Evolutionary conservation across 2,329 filamentous ascomycete species (phyloP).

Genomic region (Juglanconis juglandina): DNA sequence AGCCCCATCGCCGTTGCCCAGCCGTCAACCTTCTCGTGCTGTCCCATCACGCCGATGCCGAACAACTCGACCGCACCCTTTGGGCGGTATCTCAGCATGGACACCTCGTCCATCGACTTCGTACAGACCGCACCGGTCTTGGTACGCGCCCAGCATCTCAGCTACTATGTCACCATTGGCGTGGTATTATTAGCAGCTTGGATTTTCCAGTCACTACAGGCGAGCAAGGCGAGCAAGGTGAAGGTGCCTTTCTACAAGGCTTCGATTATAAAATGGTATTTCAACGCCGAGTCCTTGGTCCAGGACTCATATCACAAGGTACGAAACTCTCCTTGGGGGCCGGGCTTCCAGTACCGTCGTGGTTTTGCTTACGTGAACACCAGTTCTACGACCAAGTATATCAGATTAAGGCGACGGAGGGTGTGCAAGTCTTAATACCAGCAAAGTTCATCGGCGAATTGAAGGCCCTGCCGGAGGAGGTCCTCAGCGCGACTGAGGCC

Average conservation of each 20-base stretch:
- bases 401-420: conserved; percentile 50
- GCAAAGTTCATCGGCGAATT: conserved; percentile 42
- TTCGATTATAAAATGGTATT: conserved; percentile 48
- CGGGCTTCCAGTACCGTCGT: background rate
- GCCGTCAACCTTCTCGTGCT: conserved; percentile 6
- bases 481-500: conserved; percentile 46
- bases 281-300: conserved; percentile 45
- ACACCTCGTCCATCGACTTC: conserved; percentile 21
- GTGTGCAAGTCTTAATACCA: conserved; percentile 45
- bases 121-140: conserved; percentile 27
- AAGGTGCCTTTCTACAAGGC: conserved; percentile 46
- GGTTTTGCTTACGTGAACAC: background rate
- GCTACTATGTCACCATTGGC: conserved; percentile 40
- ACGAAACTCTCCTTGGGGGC: background rate
- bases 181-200: conserved; percentile 35
- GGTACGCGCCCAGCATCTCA: conserved; percentile 29
- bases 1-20: conserved; percentile 14
- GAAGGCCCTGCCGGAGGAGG: conserved; percentile 45
- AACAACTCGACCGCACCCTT: conserved; percentile 21
- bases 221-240: conserved; percentile 30
- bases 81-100: conserved; percentile 21
- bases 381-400: conserved; percentile 49
- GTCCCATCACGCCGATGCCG: conserved; percentile 16
- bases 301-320: conserved; percentile 49
- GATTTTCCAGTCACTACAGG: conserved; percentile 31